These are phyloP conservation scores for Cetradonia linearis DNA, from an alignment of 495 filamentous ascomycete genomes.

Conservation along the genomic window DNA sequence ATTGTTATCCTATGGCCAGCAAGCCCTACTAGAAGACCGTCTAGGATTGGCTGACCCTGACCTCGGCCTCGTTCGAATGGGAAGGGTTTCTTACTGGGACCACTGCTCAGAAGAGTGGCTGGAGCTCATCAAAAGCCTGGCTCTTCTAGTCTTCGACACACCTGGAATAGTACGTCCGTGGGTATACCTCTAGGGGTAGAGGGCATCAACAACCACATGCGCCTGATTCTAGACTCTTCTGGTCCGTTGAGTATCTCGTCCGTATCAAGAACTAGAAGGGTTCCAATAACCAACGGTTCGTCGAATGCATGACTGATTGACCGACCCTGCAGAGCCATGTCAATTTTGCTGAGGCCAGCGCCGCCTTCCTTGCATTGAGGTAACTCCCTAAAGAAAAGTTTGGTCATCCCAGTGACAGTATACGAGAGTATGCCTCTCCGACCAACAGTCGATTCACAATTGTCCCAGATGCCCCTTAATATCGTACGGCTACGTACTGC, in stretches of 20 bases:
- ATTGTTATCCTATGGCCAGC: not conserved
- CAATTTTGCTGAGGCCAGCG: not conserved
- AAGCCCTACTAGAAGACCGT: not conserved
- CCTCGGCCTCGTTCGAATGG: not conserved
- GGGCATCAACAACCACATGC: not conserved
- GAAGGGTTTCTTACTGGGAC: not conserved
- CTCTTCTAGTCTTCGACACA: not conserved
- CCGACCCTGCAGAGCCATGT: conserved; percentile 6
- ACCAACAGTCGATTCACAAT: not conserved
- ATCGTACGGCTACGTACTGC: not conserved
- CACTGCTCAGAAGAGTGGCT: not conserved
- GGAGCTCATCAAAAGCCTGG: conserved; percentile 7
- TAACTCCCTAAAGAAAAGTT: not conserved
- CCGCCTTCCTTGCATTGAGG: not conserved
- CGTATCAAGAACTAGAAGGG: conserved; percentile 9
- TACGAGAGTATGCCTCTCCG: not conserved
- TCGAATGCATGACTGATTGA: conserved; percentile 12
- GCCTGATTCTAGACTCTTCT: not conserved
- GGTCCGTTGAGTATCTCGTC: conserved; percentile 6
- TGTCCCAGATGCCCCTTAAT: not conserved
- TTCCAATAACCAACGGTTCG: conserved; percentile 14
- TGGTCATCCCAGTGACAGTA: not conserved
- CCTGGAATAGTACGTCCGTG: not conserved
- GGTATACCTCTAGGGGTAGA: not conserved
- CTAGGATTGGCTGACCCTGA: not conserved